Base-by-base conservation (phyloP, 1,139 yeast genomes). In the Yamadazyma atlantica region DNA sequence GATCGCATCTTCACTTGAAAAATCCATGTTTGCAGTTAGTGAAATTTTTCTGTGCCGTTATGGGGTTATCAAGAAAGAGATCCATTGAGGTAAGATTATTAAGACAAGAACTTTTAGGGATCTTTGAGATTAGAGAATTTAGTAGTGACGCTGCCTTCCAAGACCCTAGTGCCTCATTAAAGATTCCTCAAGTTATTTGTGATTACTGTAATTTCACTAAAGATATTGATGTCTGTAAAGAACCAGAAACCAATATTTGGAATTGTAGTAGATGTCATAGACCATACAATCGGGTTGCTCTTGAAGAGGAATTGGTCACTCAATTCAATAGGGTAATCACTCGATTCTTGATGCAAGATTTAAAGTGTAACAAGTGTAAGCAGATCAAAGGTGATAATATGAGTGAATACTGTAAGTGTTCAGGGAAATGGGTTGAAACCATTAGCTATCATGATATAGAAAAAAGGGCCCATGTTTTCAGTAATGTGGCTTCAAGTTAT, bases 51-150 rank as follows among this genome's bases (percentile, higher is more conserved):
- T 78, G 88, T 56, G 88, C 89, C 3, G 81, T 89, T 0, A 77
- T 87, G 57, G 68, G 79, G 4, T 67, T 92, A 23, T 85, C 92
- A 0, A 66, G 69, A 34, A 75, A 75, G 39, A 66, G 92, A 39
- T 74, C 73, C 34, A 67, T 88, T 30, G 97, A 89, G 54, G 85
- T 82, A 11, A 70, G 96, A 42, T 62, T 84, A 41, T 62, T 94
- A 38, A 73, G 96, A 42, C 80, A 86, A 44, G 92, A 85, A 41
- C 62, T 94, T 42, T 67, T 92, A 30, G 71, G 75, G 2, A 62
- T 85, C 4, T 78, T 94, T 49, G 95, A 88, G 29, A 74, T 90
- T 34, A 79, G 85, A 44, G 98, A 92, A 57, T 94, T 92, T 60
- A 82, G 89, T 48, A 73, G 73, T 8, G 88, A 82, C 40, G 89